Base-by-base conservation (phyloP, 805 yeast species). In the Komagataella kurtzmanii region DNA sequence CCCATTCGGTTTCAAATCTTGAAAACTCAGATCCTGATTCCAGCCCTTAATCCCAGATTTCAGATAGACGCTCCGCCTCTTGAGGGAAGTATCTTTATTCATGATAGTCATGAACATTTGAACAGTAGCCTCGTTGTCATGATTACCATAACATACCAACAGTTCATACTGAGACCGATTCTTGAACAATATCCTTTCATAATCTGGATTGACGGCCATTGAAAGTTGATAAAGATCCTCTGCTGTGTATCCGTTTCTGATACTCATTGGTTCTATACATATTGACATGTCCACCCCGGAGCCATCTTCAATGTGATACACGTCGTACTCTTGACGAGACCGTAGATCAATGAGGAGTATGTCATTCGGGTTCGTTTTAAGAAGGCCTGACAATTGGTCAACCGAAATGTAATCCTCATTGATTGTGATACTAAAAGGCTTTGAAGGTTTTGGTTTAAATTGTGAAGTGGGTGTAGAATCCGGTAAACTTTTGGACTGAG, bases 1-100 rank as follows among this genome's bases (percentile, higher is more conserved):
- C 7, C 47, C 47, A 17, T 45, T 18, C n/a, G 21, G 47, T 21
- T 17, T 21, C 47, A 8, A 19, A 7, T 45, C 6, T 45, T 45
- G 47, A 45, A 18, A 45, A 45, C 21, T 45, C 12, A 5, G 10
- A 24, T 24, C 17, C 17, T 19, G 23, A 45, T 45, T 76, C 76
- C 78, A 81, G 80, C 90, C 91, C 85, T 61, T 81, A 87, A 17
- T 70, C 65, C 53, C 80, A 74, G 0, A 93, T 95, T 24, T 85
- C 87, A 7, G 69, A 66, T 3, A 80, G 61, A 12, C 78, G 55
- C 5, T 76, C 66, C 12, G 61, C 55, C 72, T 68, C 63, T 66
- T 68, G 53, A 63, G 58, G 17, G 66, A 67, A 57, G 59, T 62
- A 55, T 66, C 61, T 23, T 64, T 59, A 50, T 64, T 68, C 23